Percentiles rank a stretch among this genome's conserved stretches.
These are phyloP conservation scores for Zopfia rhizophila DNA, from an alignment of 2,329 filamentous ascomycete species.

Conservation along the genomic window DNA sequence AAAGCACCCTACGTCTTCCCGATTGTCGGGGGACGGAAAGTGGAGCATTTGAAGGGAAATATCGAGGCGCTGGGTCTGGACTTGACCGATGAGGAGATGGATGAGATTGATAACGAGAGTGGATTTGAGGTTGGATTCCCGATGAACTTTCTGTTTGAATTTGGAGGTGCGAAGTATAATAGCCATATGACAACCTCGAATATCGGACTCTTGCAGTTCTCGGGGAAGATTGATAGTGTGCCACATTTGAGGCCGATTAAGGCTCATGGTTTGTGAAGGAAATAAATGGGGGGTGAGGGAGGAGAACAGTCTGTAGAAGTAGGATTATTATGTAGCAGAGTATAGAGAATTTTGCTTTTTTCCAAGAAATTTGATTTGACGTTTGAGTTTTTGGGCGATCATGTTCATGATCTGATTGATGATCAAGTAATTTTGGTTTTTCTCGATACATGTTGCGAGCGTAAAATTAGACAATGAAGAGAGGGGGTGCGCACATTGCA, in stretches of 20 bases:
- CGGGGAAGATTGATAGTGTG: conserved; percentile 41
- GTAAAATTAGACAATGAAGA: too few species aligned
- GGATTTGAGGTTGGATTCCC: conserved; percentile 69
- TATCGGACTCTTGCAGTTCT: conserved; percentile 37
- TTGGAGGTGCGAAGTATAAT: conserved; percentile 39
- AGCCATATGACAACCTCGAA: conserved; percentile 40
- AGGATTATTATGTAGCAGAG: too few species aligned
- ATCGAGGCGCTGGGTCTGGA: conserved; percentile 64
- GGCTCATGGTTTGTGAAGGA: conserved; percentile 34
- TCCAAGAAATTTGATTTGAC: too few species aligned
- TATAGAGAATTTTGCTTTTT: too few species aligned
- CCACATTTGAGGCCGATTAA: conserved; percentile 35
- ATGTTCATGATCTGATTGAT: too few species aligned
- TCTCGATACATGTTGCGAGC: too few species aligned
- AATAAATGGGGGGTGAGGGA: not conserved
- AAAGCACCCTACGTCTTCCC: conserved; percentile 80
- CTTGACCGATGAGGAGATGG: conserved; percentile 64
- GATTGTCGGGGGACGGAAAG: conserved; percentile 76
- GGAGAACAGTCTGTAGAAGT: too few species aligned
- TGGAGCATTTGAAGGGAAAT: conserved; percentile 75
- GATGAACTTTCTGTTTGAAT: conserved; percentile 54
- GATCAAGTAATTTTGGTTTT: too few species aligned
- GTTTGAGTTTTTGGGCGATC: too few species aligned
- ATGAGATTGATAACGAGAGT: conserved; percentile 63
- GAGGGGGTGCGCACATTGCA: too few species aligned